These are phyloP conservation scores for Aureobasidium sp. DNA, from an alignment of 2,329 filamentous ascomycete genomes.

Conservation along the genomic window DNA sequence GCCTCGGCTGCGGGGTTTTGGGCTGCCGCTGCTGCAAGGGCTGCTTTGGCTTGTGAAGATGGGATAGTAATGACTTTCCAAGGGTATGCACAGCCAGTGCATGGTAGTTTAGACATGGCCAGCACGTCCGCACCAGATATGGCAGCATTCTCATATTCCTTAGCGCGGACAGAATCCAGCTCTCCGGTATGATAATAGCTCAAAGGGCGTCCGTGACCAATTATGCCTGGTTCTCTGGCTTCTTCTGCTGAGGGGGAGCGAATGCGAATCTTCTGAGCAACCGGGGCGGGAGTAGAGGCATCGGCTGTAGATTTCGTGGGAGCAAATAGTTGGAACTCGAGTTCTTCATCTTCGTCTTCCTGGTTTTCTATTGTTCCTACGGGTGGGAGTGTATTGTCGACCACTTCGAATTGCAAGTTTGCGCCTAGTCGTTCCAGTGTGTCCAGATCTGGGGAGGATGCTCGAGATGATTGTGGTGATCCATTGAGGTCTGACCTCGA, in stretches of 20 bases:
- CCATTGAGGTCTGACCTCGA: constrained; percentile 12
- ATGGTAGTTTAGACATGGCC: constrained; percentile 16
- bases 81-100: constrained; percentile 22
- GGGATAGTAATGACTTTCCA: constrained; percentile 25
- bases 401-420: constrained; percentile 10
- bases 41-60: constrained; percentile 13
- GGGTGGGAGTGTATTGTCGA: neutral
- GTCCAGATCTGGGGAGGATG: constrained; percentile 5
- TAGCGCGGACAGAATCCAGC: constrained; percentile 3
- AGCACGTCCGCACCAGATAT: constrained; percentile 21
- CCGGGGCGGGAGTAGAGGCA: constrained; percentile 2
- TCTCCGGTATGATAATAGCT: constrained; percentile 22
- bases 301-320: constrained; percentile 14
- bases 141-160: constrained; percentile 18
- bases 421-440: constrained; percentile 10
- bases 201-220: constrained; percentile 13
- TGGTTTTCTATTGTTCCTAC: neutral
- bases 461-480: constrained; percentile 16
- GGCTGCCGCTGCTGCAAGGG: neutral
- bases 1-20: neutral
- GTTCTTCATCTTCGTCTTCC: constrained; percentile 22
- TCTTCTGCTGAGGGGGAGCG: constrained; percentile 23
- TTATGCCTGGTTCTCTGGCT: constrained; percentile 17
- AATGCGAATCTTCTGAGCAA: constrained; percentile 21
- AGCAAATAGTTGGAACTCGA: constrained; percentile 26